Evolutionary conservation across 2,329 filamentous ascomycete species (phyloP).

Genomic region (Sclerotinia borealis): DNA sequence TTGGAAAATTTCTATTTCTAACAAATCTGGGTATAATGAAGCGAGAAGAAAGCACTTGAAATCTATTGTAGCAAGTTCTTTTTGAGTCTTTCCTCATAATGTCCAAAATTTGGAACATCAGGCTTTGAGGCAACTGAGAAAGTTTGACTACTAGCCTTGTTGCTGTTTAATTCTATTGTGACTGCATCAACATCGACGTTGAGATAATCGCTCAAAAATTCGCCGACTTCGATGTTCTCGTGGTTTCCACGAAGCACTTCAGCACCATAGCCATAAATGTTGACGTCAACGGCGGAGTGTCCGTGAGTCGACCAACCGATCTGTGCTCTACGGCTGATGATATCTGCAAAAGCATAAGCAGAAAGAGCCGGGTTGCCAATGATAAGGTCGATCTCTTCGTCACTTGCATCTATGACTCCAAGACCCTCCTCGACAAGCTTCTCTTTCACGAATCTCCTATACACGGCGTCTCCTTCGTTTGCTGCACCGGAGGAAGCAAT

Average conservation of each 20-base stretch:
- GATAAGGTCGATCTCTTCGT: constrained; percentile 64
- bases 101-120: constrained; percentile 1
- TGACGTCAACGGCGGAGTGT: constrained; percentile 90
- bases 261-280: constrained; percentile 76
- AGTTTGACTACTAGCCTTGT: constrained; percentile 2
- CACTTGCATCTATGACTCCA: constrained; percentile 67
- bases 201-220: constrained; percentile 74
- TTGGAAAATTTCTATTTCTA: neutral
- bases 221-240: constrained; percentile 89
- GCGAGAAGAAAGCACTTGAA: neutral
- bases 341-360: constrained; percentile 63
- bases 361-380: constrained; percentile 51
- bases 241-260: constrained; percentile 73
- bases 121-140: neutral
- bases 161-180: constrained; percentile 52
- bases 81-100: constrained; percentile 10
- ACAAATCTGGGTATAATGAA: neutral
- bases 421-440: constrained; percentile 64
- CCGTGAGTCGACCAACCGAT: constrained; percentile 94
- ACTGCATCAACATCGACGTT: constrained; percentile 72
- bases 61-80: constrained; percentile 12
- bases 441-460: constrained; percentile 57
- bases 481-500: constrained; percentile 34
- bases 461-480: constrained; percentile 32
- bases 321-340: constrained; percentile 81